Base-by-base conservation (phyloP, 768 basidiomycete genomes). In the Russula brevipes region DNA sequence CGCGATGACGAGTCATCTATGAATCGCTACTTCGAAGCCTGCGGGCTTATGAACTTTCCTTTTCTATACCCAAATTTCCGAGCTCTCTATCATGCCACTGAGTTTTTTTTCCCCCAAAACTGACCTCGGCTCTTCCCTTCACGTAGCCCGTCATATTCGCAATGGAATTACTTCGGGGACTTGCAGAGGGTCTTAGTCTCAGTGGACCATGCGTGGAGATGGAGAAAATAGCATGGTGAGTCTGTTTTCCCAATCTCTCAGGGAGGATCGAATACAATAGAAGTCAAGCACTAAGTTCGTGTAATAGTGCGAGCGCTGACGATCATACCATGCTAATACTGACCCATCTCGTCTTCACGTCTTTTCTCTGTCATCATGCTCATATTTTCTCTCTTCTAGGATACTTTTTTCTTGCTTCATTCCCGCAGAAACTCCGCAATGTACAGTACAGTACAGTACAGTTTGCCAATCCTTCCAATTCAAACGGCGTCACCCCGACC, bases 21-120 rank as follows among this genome's bases (percentile, higher is more conserved):
- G 88, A 89, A 91, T 91, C 89, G 88, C 88, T 91, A 91, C 89
- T 84, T 89, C 73, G 89, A 91, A 84, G 85, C 84, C 73, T 65
- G 57, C 63, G 65, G 76, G 88, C 82, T 86, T 30, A 81, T 90
- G 89, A 91, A 77, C 73, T 73, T 76, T 72, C 68, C 77, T 79
- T 78, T 82, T 67, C 60, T 77, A 92, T 91, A 92, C 89, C 90
- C 89, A 91, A 92, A 91, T 92, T 91, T 91, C 90, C 78, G 89
- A 91, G 80, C 77, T 66, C 14, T 36, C 45, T 71, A n/a, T n/a
- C 19, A 31, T 17, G 50, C 52, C 55, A 45, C 38, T 49, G 30
- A 60, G 1, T 42, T 5, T 24, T 31, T 63, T 50, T 38, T 9
- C 33, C 24, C n/a, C 6, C 2, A 1, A 38, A 30, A 8, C 63